These are phyloP conservation scores for Irpex sp. DNA, from an alignment of 1,284 basidiomycete species.

Conservation along the genomic window DNA sequence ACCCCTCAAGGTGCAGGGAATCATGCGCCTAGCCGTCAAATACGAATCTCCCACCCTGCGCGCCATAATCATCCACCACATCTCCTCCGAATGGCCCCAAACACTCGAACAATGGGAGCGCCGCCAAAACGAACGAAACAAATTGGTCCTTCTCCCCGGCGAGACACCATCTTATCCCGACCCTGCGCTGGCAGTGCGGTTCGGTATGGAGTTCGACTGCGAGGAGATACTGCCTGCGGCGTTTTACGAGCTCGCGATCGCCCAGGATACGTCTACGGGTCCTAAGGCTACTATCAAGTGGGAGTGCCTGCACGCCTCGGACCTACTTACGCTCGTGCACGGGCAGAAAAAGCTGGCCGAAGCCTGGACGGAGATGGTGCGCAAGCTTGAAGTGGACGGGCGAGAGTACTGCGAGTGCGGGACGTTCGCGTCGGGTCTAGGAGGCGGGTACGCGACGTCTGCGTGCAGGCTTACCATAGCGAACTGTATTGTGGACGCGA, in stretches of 20 bases:
- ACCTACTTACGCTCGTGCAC: neutral
- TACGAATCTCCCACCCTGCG: neutral
- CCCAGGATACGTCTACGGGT: neutral
- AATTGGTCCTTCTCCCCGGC: neutral
- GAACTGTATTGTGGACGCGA: no score
- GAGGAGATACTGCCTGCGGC: conserved; percentile 12
- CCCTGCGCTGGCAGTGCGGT: conserved; percentile 8
- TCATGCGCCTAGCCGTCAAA: neutral
- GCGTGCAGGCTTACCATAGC: no score
- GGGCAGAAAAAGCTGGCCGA: neutral
- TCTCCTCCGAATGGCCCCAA: conserved; percentile 11
- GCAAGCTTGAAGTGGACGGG: no score
- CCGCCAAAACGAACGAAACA: neutral
- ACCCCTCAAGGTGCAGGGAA: neutral
- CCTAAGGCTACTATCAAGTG: neutral
- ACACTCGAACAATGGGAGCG: conserved; percentile 6
- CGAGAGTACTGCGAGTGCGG: no score
- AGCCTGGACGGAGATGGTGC: no score
- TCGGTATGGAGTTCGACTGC: conserved; percentile 8
- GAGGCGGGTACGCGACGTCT: no score
- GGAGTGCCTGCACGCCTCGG: neutral
- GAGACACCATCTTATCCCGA: conserved; percentile 4
- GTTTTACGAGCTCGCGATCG: conserved; percentile 10
- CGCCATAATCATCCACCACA: neutral
- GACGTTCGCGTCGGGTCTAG: no score